A percentile compares a stretch with the other conserved stretches of the same genome.
These are phyloP conservation scores for Santalum album DNA, from an alignment of 164 flowering plant genomes.

Conservation along the genomic window DNA sequence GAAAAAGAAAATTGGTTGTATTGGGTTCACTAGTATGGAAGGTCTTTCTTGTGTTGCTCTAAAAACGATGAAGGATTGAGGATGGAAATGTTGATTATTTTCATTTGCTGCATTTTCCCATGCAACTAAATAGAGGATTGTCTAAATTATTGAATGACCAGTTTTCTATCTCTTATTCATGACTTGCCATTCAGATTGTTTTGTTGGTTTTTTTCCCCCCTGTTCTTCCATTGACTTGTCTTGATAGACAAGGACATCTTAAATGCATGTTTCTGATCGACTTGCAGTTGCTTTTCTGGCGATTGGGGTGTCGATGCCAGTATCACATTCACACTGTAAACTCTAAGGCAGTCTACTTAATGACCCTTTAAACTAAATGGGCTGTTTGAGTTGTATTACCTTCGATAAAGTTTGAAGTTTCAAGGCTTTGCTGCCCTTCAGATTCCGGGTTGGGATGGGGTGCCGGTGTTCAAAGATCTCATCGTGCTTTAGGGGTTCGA, in stretches of 20 bases:
- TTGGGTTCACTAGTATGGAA: background rate
- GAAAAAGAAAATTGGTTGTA: too few relatives aligned
- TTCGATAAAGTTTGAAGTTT: background rate
- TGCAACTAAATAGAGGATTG: background rate
- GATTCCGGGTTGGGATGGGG: conserved; percentile 38
- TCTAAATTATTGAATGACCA: background rate
- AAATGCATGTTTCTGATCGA: background rate
- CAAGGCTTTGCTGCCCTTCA: conserved; percentile 4
- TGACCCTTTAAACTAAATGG: conserved; percentile 1
- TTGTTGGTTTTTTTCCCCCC: background rate
- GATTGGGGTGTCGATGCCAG: background rate
- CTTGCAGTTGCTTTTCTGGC: background rate
- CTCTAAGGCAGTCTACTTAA: background rate
- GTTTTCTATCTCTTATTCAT: background rate
- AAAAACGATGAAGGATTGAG: background rate
- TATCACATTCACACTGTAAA: background rate
- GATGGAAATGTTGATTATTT: background rate
- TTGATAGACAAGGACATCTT: background rate
- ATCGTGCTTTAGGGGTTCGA: conserved; percentile 40
- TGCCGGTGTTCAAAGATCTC: conserved; percentile 45
- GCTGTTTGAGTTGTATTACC: background rate
- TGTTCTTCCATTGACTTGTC: background rate
- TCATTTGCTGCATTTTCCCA: background rate
- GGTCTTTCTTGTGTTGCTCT: background rate
- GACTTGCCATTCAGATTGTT: background rate